Evolutionary conservation across 2,329 filamentous ascomycete genomes (phyloP), one percentile per base, ranked within the genome.

Genomic region (Cladosporium sp.): DNA sequence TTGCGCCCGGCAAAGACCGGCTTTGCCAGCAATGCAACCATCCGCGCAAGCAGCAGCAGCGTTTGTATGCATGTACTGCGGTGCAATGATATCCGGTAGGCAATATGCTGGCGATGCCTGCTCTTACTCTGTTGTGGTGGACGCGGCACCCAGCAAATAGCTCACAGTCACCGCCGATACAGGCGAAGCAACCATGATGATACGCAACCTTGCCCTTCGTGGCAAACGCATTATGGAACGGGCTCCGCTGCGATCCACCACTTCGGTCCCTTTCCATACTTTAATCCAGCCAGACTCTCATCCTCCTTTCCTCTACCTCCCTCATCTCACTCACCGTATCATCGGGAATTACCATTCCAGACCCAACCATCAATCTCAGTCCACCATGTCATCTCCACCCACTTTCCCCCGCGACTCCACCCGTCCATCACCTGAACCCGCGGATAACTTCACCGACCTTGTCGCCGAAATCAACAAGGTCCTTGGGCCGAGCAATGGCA

Each of bases 401-500:
- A 26, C 34, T 16, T 46, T 25, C 16, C 59, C 59, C 23, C 30
- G 59, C 46, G 60, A 63, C 34, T 63, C 60, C 49, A 54, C 60
- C n/a, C 60, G 60, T 32, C 60, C 60, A 21, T 54, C 60, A 18
- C 60, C 60, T 16, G 60, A 63, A 25, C 60, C 60, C 5, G 21
- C 60, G 10, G 49, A 43, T 43, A 26, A 73, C 16, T 95, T 96
- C 75, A 86, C 93, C 39, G 78, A 82, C 62, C 87, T 96, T 54
- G 90, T 96, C 64, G 75, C 85, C 14, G 86, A 86, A n/a, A 85
- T 96, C 69, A 92, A 89, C 72, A 81, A 85, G 62, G 87, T 86
- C n/a, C 84, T 96, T 6, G 92, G 92, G 2, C 89, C 91, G 2
- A 91, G 88, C 61, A 95, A 91, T 14, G 93, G 93, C 3, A 84